phyloP scores from a whole-genome alignment of 2,329 filamentous ascomycete genomes.

The Moelleriella libera region DNA sequence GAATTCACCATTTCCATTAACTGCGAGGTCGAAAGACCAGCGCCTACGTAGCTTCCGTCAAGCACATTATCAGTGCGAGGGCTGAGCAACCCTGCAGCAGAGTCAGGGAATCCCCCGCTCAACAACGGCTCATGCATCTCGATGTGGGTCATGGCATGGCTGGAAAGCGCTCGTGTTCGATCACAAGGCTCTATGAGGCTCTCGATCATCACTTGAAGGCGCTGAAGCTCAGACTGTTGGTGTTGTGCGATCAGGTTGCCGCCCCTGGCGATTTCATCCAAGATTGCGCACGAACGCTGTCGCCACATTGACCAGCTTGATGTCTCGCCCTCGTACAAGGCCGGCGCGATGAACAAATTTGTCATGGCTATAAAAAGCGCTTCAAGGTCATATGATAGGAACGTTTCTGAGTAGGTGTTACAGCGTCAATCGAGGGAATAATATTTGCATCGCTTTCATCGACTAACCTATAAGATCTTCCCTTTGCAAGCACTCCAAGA shows the following conservation, averaged over 20 bases:
- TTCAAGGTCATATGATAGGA: constrained; percentile 29
- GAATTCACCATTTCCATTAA: constrained; percentile 28
- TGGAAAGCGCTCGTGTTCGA: neutral
- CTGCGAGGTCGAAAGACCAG: constrained; percentile 12
- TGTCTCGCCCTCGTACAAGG: constrained; percentile 15
- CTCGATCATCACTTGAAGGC: constrained; percentile 18
- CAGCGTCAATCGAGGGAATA: neutral
- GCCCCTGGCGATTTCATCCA: constrained; percentile 27
- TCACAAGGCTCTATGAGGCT: neutral
- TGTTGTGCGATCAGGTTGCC: constrained; percentile 28
- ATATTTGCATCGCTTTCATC: neutral
- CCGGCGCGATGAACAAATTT: constrained; percentile 18
- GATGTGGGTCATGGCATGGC: neutral
- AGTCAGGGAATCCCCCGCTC: neutral
- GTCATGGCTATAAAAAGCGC: constrained; percentile 23
- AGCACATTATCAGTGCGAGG: neutral
- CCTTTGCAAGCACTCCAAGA: constrained; percentile 23
- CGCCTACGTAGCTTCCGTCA: neutral
- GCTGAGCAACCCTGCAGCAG: neutral
- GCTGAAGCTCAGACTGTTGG: constrained; percentile 25
- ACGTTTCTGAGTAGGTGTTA: constrained; percentile 17
- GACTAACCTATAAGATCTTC: constrained; percentile 26
- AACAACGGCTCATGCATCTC: neutral
- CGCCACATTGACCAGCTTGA: constrained; percentile 18
- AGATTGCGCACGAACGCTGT: constrained; percentile 21